These are phyloP conservation scores for Trichoderma sp. DNA, from an alignment of 2,329 filamentous ascomycete genomes.

Conservation along the genomic window DNA sequence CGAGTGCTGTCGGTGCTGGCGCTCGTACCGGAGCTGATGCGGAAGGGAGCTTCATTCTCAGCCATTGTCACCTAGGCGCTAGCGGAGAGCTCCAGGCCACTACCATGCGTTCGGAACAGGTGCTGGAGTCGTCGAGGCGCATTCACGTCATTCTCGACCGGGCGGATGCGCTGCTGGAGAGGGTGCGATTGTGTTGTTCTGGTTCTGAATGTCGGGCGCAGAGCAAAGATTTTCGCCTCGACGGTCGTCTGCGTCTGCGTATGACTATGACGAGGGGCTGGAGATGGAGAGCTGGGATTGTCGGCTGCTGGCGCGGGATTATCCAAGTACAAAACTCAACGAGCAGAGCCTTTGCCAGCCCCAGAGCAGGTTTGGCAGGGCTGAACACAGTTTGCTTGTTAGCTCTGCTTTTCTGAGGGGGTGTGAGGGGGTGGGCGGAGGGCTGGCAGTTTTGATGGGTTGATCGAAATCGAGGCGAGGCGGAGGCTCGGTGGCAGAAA, in stretches of 20 bases:
- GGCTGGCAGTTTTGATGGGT: background rate
- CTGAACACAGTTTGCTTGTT: constrained; percentile 16
- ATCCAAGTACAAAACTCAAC: background rate
- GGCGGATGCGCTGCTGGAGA: background rate
- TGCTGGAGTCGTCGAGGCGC: constrained; percentile 24
- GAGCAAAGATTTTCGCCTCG: background rate
- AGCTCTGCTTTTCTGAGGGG: constrained; percentile 8
- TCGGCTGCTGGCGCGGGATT: constrained; percentile 18
- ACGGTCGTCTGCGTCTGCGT: background rate
- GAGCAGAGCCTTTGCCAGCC: background rate
- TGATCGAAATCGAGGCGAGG: constrained; percentile 6
- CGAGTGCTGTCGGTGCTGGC: constrained; percentile 60
- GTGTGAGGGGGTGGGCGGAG: constrained; percentile 20
- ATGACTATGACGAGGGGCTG: constrained; percentile 9
- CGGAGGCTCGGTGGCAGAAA: constrained; percentile 19
- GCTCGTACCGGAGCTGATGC: constrained; percentile 52
- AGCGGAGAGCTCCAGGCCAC: constrained; percentile 35
- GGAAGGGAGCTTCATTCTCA: constrained; percentile 63
- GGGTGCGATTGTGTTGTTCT: background rate
- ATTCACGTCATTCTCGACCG: constrained; percentile 37
- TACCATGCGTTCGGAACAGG: constrained; percentile 29
- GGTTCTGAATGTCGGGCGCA: background rate
- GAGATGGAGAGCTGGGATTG: constrained; percentile 12
- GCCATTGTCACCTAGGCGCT: constrained; percentile 59
- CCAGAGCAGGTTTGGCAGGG: constrained; percentile 15